Percentiles rank a stretch among this genome's conserved stretches.
Conservation (phyloP, 2,329 filamentous ascomycete genomes). For the Penicillium polonicum region DNA sequence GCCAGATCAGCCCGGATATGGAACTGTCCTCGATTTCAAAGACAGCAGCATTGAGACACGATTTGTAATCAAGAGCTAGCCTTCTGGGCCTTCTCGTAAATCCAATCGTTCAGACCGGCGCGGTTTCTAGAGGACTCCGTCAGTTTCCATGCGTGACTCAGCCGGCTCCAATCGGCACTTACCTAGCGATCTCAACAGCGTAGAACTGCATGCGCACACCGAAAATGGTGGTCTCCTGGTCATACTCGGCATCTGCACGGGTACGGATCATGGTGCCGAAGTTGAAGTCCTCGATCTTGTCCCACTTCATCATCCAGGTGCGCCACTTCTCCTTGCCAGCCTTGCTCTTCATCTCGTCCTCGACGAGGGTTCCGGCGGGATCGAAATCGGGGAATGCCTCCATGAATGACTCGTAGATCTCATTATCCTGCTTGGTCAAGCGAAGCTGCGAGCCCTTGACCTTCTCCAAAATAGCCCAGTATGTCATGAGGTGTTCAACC, state of each 20-base stretch:
- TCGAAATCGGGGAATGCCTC: conserved; percentile 91
- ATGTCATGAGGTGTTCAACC: conserved; percentile 94
- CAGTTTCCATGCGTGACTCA: conserved; percentile 8
- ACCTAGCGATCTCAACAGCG: conserved; percentile 72
- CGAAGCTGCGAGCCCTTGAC: conserved; percentile 84
- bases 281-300: conserved; percentile 95
- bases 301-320: conserved; percentile 89
- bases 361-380: conserved; percentile 73
- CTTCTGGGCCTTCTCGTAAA: conserved; percentile 73
- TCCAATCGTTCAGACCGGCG: conserved; percentile 90
- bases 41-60: conserved; percentile 4
- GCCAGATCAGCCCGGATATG: conserved; percentile 17
- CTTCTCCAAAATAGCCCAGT: conserved; percentile 93
- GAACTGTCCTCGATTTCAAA: conserved; percentile 14
- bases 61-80: conserved; percentile 25
- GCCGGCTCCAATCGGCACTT: conserved; percentile 26
- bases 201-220: conserved; percentile 84
- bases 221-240: conserved; percentile 86
- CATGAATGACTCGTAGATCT: conserved; percentile 87
- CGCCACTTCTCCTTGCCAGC: conserved; percentile 91
- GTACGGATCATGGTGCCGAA: conserved; percentile 91
- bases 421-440: conserved; percentile 91
- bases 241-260: conserved; percentile 79
- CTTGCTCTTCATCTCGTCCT: conserved; percentile 98
- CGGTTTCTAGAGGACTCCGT: conserved; percentile 61